Conservation (phyloP, 805 yeast species). For the Candida wancherniae region DNA sequence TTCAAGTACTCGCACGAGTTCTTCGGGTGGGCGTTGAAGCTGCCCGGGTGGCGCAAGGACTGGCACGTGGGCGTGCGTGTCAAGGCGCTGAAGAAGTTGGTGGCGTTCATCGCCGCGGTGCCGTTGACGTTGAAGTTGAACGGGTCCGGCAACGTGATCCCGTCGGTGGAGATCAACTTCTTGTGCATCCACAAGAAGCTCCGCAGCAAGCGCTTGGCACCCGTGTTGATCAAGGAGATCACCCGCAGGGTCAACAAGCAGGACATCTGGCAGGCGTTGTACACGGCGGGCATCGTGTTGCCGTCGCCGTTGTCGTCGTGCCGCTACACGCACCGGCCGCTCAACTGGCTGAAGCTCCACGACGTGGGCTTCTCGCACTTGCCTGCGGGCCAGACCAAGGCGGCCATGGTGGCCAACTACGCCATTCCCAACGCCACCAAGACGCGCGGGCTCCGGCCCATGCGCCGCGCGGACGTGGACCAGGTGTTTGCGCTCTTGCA, state of each 20-base stretch:
- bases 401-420: constrained; percentile 60
- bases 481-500: constrained; percentile 56
- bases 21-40: constrained; percentile 86
- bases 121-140: constrained; percentile 69
- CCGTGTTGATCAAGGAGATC: constrained; percentile 87
- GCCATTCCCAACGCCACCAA: constrained; percentile 50
- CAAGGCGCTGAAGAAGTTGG: constrained; percentile 64
- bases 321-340: constrained; percentile 88
- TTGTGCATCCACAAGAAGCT: constrained; percentile 91
- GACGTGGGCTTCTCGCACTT: constrained; percentile 87
- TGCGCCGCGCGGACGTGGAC: constrained; percentile 58
- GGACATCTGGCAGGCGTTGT: constrained; percentile 92
- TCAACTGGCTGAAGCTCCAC: constrained; percentile 84
- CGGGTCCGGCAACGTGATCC: constrained; percentile 39
- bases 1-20: constrained; percentile 83
- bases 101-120: constrained; percentile 89
- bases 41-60: constrained; percentile 86
- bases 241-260: constrained; percentile 84
- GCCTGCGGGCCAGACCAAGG: constrained; percentile 65
- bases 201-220: constrained; percentile 90
- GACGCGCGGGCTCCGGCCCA: constrained; percentile 51
- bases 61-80: constrained; percentile 96
- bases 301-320: constrained; percentile 91
- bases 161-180: constrained; percentile 87
- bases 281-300: constrained; percentile 85